These are phyloP conservation scores for Xerocomellus intermedius DNA, from an alignment of 768 basidiomycete genomes.

Conservation along the genomic window DNA sequence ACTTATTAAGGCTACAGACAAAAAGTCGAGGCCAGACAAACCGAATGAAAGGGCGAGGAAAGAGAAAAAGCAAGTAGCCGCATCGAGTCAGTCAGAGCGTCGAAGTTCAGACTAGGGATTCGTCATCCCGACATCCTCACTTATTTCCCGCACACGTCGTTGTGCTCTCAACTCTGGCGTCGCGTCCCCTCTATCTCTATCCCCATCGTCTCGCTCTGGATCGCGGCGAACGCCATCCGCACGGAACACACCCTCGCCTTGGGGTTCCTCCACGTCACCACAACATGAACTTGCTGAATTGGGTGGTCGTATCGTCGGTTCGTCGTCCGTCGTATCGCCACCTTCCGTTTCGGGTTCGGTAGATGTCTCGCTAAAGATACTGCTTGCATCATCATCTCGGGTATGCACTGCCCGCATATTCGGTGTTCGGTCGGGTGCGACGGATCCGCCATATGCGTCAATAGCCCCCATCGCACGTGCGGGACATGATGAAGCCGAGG, in stretches of 20 bases:
- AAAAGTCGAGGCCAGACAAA: conserved; percentile 14
- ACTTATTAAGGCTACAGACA: conserved; percentile 25
- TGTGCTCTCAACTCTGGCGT: conserved; percentile 34
- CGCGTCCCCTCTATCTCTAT: conserved; percentile 31
- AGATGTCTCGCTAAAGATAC: conserved; percentile 39
- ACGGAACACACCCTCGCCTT: conserved; percentile 31
- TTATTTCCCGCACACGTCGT: conserved; percentile 28
- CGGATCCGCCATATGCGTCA: conserved; percentile 48
- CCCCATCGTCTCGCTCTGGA: conserved; percentile 20
- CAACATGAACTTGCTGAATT: conserved; percentile 40
- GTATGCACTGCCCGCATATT: conserved; percentile 23
- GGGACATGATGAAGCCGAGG: conserved; percentile 31
- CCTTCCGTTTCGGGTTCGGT: conserved; percentile 51
- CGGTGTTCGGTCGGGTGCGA: conserved; percentile 35
- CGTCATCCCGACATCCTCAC: conserved; percentile 32
- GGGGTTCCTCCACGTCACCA: conserved; percentile 37
- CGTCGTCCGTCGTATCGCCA: conserved; percentile 70
- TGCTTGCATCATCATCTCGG: conserved; percentile 34
- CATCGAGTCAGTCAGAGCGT: background rate
- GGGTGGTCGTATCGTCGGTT: conserved; percentile 72
- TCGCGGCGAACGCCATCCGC: conserved; percentile 12
- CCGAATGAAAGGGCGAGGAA: background rate
- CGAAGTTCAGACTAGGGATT: conserved; percentile 23
- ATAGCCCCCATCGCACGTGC: conserved; percentile 54
- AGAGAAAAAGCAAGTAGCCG: background rate